Base-by-base conservation (phyloP, 352 stramenopile genomes). In the Phytophthora multivora region DNA sequence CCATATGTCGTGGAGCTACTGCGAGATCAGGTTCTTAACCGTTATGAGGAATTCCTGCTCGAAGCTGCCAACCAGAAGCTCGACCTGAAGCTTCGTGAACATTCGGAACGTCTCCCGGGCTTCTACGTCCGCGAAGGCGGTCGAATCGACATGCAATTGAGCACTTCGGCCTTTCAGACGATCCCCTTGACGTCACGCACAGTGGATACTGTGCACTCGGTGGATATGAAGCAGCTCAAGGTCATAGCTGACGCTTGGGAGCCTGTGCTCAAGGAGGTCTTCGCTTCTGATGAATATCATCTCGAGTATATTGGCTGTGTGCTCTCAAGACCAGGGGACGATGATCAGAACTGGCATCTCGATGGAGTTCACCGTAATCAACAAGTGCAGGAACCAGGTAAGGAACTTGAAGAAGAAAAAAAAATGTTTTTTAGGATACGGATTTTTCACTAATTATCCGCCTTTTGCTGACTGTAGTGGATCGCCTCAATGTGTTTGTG, bases 301-400 rank as follows among this genome's bases (percentile, higher is more conserved):
- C 81, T 90, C 33, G 82, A 93, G 58, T 93, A 91, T 51, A 63
- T 89, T 52, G 83, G 83, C 5, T 93, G 83, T 42, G 83, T 93
- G 13, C 51, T 93, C 1, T 80, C 83, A 0, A 67, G 76, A 47
- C 81, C 83, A 2, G 81, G 76, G 18, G 83, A 93, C 47, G 31
- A 7, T 0, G 71, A 85, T 58, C 83, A 93, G 63, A 93, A 93
- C 70, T 93, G 83, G 83, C 83, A 93, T 54, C 69, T 93, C 16
- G 83, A 93, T 59, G 83, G 83, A 26, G 79, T 93, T 41, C 81
- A 93, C 31, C 66, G 66, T n/a, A 78, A 84, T 40, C 57, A 73
- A 15, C 50, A 66, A 9, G 31, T 68, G 12, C 83, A 93, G 25
- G 73, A 89, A 59, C 69, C 68, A 61, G 82, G 82, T 86, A 52